Percentiles rank a stretch among this genome's conserved stretches.
Conservation (phyloP, 768 basidiomycete genomes). For the Crucibulum laeve region DNA sequence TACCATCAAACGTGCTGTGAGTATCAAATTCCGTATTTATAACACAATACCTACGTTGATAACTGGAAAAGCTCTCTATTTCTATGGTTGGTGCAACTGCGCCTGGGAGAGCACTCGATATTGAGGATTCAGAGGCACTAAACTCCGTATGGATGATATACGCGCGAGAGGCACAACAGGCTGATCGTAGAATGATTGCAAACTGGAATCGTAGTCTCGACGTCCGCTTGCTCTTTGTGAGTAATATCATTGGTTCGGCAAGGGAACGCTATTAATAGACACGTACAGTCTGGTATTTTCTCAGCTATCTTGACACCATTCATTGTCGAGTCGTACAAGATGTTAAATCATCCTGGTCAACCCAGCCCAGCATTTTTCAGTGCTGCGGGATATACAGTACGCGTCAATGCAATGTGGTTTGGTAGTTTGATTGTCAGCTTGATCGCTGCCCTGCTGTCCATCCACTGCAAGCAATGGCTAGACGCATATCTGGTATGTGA, state of each 20-base stretch:
- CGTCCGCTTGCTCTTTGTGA: conserved; percentile 9
- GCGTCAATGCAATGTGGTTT: conserved; percentile 13
- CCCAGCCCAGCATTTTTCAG: conserved; percentile 3
- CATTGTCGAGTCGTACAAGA: conserved; percentile 11
- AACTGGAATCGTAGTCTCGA: conserved; percentile 6
- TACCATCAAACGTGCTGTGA: background rate
- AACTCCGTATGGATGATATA: conserved; percentile 3
- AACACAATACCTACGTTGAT: background rate
- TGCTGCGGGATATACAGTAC: conserved; percentile 7
- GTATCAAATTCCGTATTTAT: background rate
- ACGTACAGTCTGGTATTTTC: conserved; percentile 9
- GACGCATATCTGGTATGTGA: conserved; percentile 8
- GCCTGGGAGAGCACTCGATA: background rate
- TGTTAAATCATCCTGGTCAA: conserved; percentile 3
- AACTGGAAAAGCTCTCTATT: background rate
- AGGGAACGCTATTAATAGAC: background rate
- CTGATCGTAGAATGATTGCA: conserved; percentile 6
- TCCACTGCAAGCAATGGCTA: conserved; percentile 12
- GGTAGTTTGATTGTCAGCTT: conserved; percentile 12
- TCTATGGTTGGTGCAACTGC: background rate
- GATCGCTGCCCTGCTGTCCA: conserved; percentile 9
- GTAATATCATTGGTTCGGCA: background rate
- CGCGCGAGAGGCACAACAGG: conserved; percentile 5
- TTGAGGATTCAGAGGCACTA: conserved; percentile 3
- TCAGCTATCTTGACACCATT: conserved; percentile 12